These are phyloP conservation scores for Neonectria faginata DNA, from an alignment of 2,329 filamentous ascomycete species.

Conservation along the genomic window DNA sequence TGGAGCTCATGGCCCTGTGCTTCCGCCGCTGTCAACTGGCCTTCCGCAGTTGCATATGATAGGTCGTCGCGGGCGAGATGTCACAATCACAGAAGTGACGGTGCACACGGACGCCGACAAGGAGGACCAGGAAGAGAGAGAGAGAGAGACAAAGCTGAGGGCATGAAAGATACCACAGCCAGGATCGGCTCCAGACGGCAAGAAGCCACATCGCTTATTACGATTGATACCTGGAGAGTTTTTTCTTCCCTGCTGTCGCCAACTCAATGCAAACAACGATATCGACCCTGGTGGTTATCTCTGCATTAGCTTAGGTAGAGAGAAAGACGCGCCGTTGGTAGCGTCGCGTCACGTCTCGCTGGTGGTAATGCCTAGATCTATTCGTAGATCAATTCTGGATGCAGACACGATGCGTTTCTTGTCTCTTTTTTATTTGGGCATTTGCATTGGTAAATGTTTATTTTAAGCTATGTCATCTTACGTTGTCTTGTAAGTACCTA, in stretches of 20 bases:
- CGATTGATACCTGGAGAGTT: constrained; percentile 2
- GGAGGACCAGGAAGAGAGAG: neutral
- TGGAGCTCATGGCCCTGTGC: constrained; percentile 16
- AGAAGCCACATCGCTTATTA: constrained; percentile 18
- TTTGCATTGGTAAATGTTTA: neutral
- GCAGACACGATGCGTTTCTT: constrained; percentile 6
- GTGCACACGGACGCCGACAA: constrained; percentile 16
- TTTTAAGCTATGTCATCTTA: neutral
- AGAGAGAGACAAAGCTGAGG: neutral
- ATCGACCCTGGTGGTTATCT: constrained; percentile 17
- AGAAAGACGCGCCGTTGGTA: constrained; percentile 13
- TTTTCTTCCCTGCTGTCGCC: constrained; percentile 3
- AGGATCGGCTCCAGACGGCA: constrained; percentile 13
- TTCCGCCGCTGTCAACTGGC: constrained; percentile 16
- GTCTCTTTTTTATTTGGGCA: constrained; percentile 12
- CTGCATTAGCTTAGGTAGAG: constrained; percentile 6
- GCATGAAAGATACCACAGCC: constrained; percentile 18
- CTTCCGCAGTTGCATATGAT: constrained; percentile 22
- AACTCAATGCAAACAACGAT: constrained; percentile 11
- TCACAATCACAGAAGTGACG: constrained; percentile 17
- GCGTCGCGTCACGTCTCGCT: constrained; percentile 15
- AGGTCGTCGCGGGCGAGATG: constrained; percentile 21
- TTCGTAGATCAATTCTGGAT: constrained; percentile 9
- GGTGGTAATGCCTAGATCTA: constrained; percentile 10
- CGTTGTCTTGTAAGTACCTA: constrained; percentile 1